phyloP scores from a whole-genome alignment of 2,329 filamentous ascomycete species.

The Aspergillus quadrilineatus region DNA sequence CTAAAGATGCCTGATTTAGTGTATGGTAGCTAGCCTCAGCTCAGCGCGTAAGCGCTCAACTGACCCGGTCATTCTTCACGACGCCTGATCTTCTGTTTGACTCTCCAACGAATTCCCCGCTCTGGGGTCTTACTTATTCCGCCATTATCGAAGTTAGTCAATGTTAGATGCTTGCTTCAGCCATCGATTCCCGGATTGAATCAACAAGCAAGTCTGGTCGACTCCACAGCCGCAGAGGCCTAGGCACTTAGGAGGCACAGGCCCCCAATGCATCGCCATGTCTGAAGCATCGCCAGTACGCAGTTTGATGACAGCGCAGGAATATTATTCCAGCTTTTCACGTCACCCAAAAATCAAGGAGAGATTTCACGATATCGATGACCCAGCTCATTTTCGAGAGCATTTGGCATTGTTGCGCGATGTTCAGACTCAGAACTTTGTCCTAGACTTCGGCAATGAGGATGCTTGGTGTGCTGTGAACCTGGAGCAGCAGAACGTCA shows the following conservation, averaged over 20 bases:
- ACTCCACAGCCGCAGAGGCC: not conserved
- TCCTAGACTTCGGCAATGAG: conserved; percentile 45
- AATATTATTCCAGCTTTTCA: conserved; percentile 35
- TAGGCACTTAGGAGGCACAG: not conserved
- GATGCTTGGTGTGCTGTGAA: conserved; percentile 44
- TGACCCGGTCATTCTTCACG: conserved; percentile 10
- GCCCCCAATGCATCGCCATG: conserved; percentile 9
- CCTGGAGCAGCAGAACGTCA: conserved; percentile 36
- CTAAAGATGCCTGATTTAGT: not conserved
- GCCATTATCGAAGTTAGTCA: not conserved
- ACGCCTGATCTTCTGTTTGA: not conserved
- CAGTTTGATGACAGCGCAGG: conserved; percentile 21
- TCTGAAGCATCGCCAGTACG: conserved; percentile 12
- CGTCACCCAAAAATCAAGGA: conserved; percentile 19
- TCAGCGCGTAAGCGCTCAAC: conserved; percentile 10
- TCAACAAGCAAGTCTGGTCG: not conserved
- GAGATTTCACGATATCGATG: conserved; percentile 41
- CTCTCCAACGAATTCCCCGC: not conserved
- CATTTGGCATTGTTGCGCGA: conserved; percentile 32
- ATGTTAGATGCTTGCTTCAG: not conserved
- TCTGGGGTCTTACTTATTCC: not conserved
- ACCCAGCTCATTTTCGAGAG: conserved; percentile 30
- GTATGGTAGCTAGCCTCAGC: not conserved
- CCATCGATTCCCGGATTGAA: not conserved
- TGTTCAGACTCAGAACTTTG: conserved; percentile 39